These are phyloP conservation scores for Coemansia sp. DNA, from an alignment of 192 early-diverging fungal genomes.

Conservation along the genomic window DNA sequence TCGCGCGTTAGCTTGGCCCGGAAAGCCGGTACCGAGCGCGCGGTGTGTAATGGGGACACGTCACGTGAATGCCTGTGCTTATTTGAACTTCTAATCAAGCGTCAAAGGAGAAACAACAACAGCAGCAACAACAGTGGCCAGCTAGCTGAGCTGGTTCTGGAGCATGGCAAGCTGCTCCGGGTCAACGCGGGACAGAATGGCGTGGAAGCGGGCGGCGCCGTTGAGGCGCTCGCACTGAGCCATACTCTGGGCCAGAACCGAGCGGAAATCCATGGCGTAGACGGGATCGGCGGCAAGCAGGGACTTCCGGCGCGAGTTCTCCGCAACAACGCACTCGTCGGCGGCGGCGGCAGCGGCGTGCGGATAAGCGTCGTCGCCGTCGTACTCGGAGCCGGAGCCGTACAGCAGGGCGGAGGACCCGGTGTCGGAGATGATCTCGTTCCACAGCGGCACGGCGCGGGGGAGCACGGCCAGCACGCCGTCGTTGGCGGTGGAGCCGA, in stretches of 20 bases:
- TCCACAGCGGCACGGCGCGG: slow-evolving; percentile 50
- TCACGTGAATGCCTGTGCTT: too few relatives aligned
- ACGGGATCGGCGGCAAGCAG: slow-evolving; percentile 35
- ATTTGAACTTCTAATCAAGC: too few relatives aligned
- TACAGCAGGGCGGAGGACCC: slow-evolving; percentile 35
- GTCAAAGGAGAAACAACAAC: too few relatives aligned
- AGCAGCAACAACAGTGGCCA: too few relatives aligned
- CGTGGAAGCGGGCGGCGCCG: slow-evolving; percentile 29
- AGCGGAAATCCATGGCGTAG: slow-evolving; percentile 32
- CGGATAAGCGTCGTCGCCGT: not conserved
- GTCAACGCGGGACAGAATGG: slow-evolving; percentile 30
- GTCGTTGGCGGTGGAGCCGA: slow-evolving; percentile 35
- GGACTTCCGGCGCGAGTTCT: slow-evolving; percentile 27
- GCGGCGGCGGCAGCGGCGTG: not conserved
- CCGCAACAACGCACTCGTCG: slow-evolving; percentile 16
- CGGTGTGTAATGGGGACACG: too few relatives aligned
- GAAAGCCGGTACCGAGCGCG: too few relatives aligned
- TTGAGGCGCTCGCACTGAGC: slow-evolving; percentile 42
- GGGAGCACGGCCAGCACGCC: slow-evolving; percentile 31
- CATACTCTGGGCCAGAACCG: slow-evolving; percentile 28
- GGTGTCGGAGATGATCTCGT: slow-evolving; percentile 41
- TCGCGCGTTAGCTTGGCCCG: too few relatives aligned
- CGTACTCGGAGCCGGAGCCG: slow-evolving; percentile 21
- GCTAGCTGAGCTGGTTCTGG: slow-evolving; percentile 27
- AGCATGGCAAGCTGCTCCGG: slow-evolving; percentile 29